These are phyloP conservation scores for Plasmodium reichenowi DNA, from an alignment of 169 alveolate genomes.

Conservation along the genomic window DNA sequence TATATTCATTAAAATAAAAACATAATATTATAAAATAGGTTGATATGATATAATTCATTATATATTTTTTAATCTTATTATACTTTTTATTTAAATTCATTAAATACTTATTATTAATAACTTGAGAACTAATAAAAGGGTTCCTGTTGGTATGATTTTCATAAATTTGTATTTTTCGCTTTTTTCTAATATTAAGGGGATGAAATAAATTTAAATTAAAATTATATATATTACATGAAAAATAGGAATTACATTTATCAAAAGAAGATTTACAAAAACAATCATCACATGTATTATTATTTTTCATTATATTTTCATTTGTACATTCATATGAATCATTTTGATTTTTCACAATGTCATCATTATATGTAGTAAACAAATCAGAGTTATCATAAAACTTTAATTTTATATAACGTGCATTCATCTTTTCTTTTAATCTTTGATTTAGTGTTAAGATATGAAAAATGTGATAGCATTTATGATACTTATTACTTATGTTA, in stretches of 20 bases:
- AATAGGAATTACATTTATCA: background rate
- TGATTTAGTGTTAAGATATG: constrained; percentile 26
- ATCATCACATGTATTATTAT: background rate
- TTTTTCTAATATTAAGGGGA: constrained; percentile 24
- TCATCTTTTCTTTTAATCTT: constrained; percentile 34
- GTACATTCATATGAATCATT: background rate
- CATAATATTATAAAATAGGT: constrained; percentile 23
- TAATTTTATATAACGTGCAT: constrained; percentile 16
- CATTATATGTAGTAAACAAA: background rate
- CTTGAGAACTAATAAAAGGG: constrained; percentile 15
- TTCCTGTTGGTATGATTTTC: background rate
- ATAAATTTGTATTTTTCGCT: background rate
- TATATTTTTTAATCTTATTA: constrained; percentile 38
- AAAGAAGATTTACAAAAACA: too few species aligned
- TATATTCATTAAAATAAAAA: constrained; percentile 52
- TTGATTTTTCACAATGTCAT: background rate
- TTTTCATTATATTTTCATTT: background rate
- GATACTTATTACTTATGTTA: background rate
- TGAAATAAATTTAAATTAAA: constrained; percentile 46
- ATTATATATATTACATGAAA: constrained; percentile 39
- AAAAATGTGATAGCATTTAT: constrained; percentile 4
- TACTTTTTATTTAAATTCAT: constrained; percentile 24
- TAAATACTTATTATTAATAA: constrained; percentile 59
- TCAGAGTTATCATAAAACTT: background rate
- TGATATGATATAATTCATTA: constrained; percentile 24